These are phyloP conservation scores for Globisporangium spiculum DNA, from an alignment of 352 stramenopile species.

Conservation along the genomic window DNA sequence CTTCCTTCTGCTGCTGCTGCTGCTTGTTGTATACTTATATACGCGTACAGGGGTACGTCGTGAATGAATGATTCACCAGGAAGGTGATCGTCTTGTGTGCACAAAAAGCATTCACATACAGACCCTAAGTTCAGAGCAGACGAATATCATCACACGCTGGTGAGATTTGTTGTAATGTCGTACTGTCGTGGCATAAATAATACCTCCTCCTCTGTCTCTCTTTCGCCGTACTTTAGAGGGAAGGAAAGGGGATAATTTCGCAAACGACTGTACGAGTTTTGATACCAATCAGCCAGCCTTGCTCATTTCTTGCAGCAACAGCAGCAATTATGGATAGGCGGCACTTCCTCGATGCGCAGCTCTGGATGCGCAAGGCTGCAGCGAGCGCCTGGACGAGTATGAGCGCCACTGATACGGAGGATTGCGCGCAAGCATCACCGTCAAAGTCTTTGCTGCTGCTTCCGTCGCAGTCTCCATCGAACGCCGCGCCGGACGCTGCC, in stretches of 20 bases:
- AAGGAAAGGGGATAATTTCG: neutral
- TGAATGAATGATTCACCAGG: neutral
- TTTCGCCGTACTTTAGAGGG: neutral
- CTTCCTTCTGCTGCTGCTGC: neutral
- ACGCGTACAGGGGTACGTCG: neutral
- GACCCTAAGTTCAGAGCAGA: neutral
- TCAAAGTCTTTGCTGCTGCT: neutral
- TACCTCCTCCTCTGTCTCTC: neutral
- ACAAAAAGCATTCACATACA: neutral
- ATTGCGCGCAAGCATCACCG: too few species aligned
- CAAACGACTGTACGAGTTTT: neutral
- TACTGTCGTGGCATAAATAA: neutral
- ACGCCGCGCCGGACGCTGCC: neutral
- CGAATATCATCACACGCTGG: neutral
- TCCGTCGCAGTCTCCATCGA: neutral
- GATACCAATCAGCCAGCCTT: neutral
- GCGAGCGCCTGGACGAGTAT: neutral
- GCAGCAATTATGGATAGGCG: conserved; percentile 21
- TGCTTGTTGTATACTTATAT: neutral
- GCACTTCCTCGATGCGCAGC: conserved; percentile 30
- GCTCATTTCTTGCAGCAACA: neutral
- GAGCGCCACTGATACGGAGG: neutral
- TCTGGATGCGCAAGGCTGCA: conserved; percentile 24
- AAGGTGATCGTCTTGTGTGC: neutral
- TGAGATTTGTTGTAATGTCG: neutral